A percentile compares a stretch with the other conserved stretches of the same genome.
phyloP scores from a whole-genome alignment of 75 land plant species.

The Pinus taeda region DNA sequence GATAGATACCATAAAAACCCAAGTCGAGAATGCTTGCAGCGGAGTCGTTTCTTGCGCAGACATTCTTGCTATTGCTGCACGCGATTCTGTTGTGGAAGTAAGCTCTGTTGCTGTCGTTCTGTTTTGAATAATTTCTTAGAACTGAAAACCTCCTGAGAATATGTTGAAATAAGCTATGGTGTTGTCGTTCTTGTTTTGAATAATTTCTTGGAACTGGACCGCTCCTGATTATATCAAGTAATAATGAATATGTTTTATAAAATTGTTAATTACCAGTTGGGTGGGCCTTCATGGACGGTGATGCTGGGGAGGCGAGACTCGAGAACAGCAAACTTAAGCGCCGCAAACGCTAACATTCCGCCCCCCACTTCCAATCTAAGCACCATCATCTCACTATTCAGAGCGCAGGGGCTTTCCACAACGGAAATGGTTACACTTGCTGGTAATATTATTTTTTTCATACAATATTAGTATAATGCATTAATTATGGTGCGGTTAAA shows the following conservation, averaged over 20 bases:
- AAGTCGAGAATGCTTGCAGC: conserved; percentile 41
- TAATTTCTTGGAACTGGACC: too few relatives aligned
- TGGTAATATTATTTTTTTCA: neutral
- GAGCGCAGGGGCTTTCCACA: conserved; percentile 23
- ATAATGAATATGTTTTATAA: too few relatives aligned
- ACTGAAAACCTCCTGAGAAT: too few relatives aligned
- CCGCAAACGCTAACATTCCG: conserved; percentile 41
- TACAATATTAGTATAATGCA: neutral
- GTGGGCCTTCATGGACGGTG: conserved; percentile 43
- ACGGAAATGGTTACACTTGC: conserved; percentile 32
- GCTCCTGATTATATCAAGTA: too few relatives aligned
- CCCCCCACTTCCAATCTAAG: conserved; percentile 14
- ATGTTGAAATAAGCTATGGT: too few relatives aligned
- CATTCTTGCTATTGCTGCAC: conserved; percentile 40
- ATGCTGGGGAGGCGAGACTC: conserved; percentile 47
- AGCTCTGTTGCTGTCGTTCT: too few relatives aligned
- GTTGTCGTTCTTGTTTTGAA: too few relatives aligned
- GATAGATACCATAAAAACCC: conserved; percentile 35
- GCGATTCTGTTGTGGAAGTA: conserved; percentile 23
- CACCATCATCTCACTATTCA: conserved; percentile 15
- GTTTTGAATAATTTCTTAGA: too few relatives aligned
- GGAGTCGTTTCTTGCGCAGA: conserved; percentile 68
- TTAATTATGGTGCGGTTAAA: neutral
- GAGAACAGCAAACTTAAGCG: conserved; percentile 23
- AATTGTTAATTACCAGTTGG: conserved; percentile 23